A percentile compares a stretch with the other conserved stretches of the same genome.
These are phyloP conservation scores for Symbiotaphrina buchneri DNA, from an alignment of 495 filamentous ascomycete species.

Conservation along the genomic window DNA sequence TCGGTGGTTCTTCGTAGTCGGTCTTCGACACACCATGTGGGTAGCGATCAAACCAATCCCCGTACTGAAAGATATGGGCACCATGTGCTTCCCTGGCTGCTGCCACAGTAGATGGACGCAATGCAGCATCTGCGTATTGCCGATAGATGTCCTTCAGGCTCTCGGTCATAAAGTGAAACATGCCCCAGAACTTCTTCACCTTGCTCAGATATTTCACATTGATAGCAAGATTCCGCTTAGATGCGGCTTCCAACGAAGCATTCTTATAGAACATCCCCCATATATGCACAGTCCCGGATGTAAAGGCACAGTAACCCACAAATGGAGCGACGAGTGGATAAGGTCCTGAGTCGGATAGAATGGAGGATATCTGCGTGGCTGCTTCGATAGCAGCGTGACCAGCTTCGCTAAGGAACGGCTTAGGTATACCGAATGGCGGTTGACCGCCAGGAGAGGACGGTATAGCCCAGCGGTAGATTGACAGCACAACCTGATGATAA, in stretches of 20 bases:
- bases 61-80: constrained; percentile 78
- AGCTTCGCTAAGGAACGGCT: constrained; percentile 55
- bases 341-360: constrained; percentile 59
- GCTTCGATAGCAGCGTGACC: constrained; percentile 59
- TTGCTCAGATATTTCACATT: constrained; percentile 80
- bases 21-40: constrained; percentile 72
- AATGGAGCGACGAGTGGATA: constrained; percentile 78
- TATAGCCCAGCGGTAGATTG: constrained; percentile 74
- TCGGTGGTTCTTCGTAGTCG: constrained; percentile 61
- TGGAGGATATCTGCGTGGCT: constrained; percentile 70
- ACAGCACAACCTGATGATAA: constrained; percentile 72
- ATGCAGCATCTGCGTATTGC: constrained; percentile 64
- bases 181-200: constrained; percentile 95
- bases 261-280: constrained; percentile 80
- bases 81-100: constrained; percentile 28
- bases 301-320: constrained; percentile 82
- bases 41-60: constrained; percentile 94
- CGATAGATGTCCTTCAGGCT: constrained; percentile 80
- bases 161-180: constrained; percentile 91
- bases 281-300: constrained; percentile 80
- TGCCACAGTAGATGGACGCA: constrained; percentile 22
- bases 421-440: constrained; percentile 53
- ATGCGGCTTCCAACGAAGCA: constrained; percentile 43
- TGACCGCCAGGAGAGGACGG: constrained; percentile 42
- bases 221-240: constrained; percentile 68